A percentile compares a stretch with the other conserved stretches of the same genome.
phyloP scores from a whole-genome alignment of 1,139 yeast species.

The Suhomyces choctaworum region DNA sequence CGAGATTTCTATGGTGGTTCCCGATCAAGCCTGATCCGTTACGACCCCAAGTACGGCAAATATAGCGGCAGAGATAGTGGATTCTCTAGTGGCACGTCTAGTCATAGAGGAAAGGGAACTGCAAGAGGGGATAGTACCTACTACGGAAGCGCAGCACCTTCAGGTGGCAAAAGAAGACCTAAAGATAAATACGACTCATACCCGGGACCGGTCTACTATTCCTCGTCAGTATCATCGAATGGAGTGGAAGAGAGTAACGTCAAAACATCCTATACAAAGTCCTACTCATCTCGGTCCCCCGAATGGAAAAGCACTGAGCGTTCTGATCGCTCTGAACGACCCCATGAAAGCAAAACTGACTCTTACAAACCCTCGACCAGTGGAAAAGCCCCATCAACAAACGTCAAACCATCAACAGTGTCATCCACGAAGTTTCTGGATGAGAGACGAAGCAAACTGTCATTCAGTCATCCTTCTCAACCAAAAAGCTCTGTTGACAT shows the following conservation, averaged over 20 bases:
- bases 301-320: constrained; percentile 9
- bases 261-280: constrained; percentile 9
- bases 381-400: constrained; percentile 1
- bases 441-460: constrained; percentile 10
- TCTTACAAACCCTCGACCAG: constrained; percentile 7
- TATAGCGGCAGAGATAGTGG: constrained; percentile 7
- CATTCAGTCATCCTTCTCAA: constrained; percentile 7
- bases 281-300: constrained; percentile 8
- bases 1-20: constrained; percentile 20
- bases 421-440: constrained; percentile 13
- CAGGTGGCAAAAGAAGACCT: constrained; percentile 13
- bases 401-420: constrained; percentile 5
- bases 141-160: constrained; percentile 11
- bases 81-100: constrained; percentile 4
- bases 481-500: constrained; percentile 2
- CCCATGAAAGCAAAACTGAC: constrained; percentile 5
- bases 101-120: constrained; percentile 2
- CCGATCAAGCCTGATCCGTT: constrained; percentile 13
- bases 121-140: constrained; percentile 10
- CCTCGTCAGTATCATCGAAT: constrained; percentile 11
- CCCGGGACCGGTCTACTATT: constrained; percentile 11
- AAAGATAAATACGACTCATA: constrained; percentile 18
- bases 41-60: constrained; percentile 18
- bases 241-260: constrained; percentile 12
- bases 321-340: not conserved